Base-by-base conservation (phyloP, 2,329 filamentous ascomycete species). In the Ascochyta rabiei region DNA sequence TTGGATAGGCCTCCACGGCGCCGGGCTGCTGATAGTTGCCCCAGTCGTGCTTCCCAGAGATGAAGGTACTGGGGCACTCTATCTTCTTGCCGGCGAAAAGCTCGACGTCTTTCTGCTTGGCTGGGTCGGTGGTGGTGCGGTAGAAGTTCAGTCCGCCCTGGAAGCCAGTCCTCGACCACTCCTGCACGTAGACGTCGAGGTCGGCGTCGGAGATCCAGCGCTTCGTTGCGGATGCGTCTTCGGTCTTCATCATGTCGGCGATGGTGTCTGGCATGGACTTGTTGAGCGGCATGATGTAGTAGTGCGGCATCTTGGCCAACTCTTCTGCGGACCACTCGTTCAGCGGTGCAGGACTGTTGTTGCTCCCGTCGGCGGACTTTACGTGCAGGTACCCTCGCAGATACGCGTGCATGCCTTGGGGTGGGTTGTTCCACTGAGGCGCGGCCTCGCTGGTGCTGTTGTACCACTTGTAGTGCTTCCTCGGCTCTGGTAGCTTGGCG, bases 401-500 rank as follows among this genome's bases (percentile, higher is more conserved):
- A 57, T 89, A 89, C 1, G 71, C 70, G n/a, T 81, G 77, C 12
- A 89, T 75, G 2, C 84, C 82, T 53, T 84, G 80, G 0, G 74
- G 63, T 0, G 81, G 79, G 24, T 76, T 64, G 19, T 74, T 67
- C 81, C 82, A 83, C 28, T 84, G 77, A 2, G 56, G 30, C 0
- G 77, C 78, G 1, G 84, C 84, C 1, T 67, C 55, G 0, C 77
- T 44, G 2, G 79, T 81, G 2, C 83, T 82, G 62, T 86, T 86
- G 70, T 86, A 89, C 82, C 82, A 87, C 70, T 88, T 87, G 77
- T 89, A 90, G 68, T 89, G 86, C 68, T 89, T 89, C 8, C 84
- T 68, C 0, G 86, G 84, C n/a, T 82, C 79, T 1, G 78, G 69
- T 1, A 86, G 77, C 35, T 76, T 75, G 0, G 81, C 81, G 2